Base-by-base conservation (phyloP, 129 eudicot genomes). In the Flaveria bidentis region DNA sequence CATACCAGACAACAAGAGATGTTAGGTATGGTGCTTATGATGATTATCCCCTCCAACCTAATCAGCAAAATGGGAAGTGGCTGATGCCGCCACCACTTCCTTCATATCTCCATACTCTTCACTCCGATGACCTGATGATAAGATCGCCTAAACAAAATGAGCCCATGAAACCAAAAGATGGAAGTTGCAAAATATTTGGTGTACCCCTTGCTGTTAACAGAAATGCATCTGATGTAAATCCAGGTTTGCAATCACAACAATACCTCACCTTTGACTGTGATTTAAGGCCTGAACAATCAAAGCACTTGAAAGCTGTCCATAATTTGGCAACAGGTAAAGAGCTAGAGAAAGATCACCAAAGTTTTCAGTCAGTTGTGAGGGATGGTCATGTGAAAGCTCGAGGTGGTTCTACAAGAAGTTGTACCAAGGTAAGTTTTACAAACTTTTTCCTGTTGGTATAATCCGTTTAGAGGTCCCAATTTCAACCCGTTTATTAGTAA, bases 121-220 rank as follows among this genome's bases (percentile, higher is more conserved):
- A 85, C 58, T 71, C 89, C 1, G 73, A 85, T 72, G 97, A 88
- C 22, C 15, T 76, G 82, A 72, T 77, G 80, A 84, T 2, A 82
- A 78, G 50, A 6, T 64, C 50, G 41, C 75, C 55, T 47, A 86
- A 79, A 63, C 83, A 78, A 30, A 82, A 71, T 8, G 91, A 94
- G 36, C 73, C 77, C 26, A 47, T 50, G 10, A 87, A 80, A 72
- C 84, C 88, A 0, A 86, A 83, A 76, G 97, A 91, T 9, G 90
- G 92, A 53, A 86, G 89, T 73, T 89, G 85, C 72, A 94, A 89
- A 86, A 87, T 94, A 57, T 94, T 94, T 80, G 99, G 99, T 46
- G 89, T 94, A 74, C 88, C 93, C 13, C 89, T 94, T 44, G 78
- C 73, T 14, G 88, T 87, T 44, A 87, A 81, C 71, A 80, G 84